Base-by-base conservation (phyloP, 2,329 filamentous ascomycete species). In the Aspergillus calidoustus region DNA sequence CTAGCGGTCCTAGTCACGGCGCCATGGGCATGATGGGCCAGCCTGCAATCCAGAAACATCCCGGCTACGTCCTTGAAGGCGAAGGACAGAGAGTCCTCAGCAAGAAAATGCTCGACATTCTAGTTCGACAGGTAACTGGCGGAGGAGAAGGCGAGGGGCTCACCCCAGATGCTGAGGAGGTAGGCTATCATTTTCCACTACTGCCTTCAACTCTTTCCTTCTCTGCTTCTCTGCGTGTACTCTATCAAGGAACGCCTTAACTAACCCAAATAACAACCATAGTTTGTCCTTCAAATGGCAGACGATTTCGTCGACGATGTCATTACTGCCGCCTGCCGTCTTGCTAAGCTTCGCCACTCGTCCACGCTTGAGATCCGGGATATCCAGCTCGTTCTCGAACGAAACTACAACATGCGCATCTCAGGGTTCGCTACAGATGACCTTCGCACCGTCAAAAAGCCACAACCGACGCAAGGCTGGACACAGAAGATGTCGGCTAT, bases 401-500 rank as follows among this genome's bases (percentile, higher is more conserved):
- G 91, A 62, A 90, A 90, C 64, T 94, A 93, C 83, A 95, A 95
- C 77, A 94, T 95, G 72, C 90, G 91, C 59, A 93, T 99, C 61
- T 95, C 95, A 0, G 95, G 95, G 13, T 98, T 96, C 79, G 92
- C 92, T 0, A 91, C 93, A 3, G 95, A 99, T 73, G 95, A 99
- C 79, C 86, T 97, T 63, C 89, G 95, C 60, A 97, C 93, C 0
- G 94, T 98, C 31, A 89, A 93, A 76, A 97, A 97, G 82, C 90
- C 96, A 57, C 91, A 95, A 75, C 95, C 95, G 2, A 89, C 92
- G 22, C 82, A 90, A 17, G 91, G 88, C 23, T 99, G 95, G 93
- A 94, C 95, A 64, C 90, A 91, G 68, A 99, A 99, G 84, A 96
- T 99, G 90, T 94, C 93, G 72, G 94, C 95, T 25, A 90, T 99